Evolutionary conservation across 2,329 filamentous ascomycete genomes (phyloP), one percentile per base, ranked within the genome.

Genomic region (Raffaelea arxii): DNA sequence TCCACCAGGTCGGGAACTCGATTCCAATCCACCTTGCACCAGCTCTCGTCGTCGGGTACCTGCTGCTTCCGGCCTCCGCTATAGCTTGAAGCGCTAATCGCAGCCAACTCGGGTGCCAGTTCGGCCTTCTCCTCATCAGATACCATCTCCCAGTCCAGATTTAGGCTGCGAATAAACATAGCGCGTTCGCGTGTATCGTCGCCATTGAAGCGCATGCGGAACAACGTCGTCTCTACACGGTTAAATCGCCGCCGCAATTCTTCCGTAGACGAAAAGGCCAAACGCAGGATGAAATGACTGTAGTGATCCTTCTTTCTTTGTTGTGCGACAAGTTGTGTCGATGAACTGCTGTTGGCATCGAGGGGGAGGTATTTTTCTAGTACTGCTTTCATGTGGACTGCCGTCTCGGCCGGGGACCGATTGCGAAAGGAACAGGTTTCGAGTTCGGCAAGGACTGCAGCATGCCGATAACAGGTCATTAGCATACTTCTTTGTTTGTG

Each of bases 11-110:
- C 91, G 0, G 91, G 88, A 1, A 98, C 92, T 27, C 82, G 78
- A 61, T 89, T 85, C 89, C 91, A 98, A 58, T 96, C 88, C 1
- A 97, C 88, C 67, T 96, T 97, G 72, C 94, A 94, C 84, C 88
- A 98, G 23, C 71, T 80, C 57, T 92, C 87, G 37, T 95, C 87
- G 16, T 95, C 88, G 6, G 71, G 65, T 22, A 58, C 54, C 14
- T 56, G 56, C 39, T 59, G 59, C 49, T 62, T 69, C 53, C 66
- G 69, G 41, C 58, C 39, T 2, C 44, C 41, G 37, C 59, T 55
- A 54, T 67, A 65, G 44, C 62, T 64, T 5, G 57, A 57, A 1
- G 60, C 61, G 10, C 61, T 67, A 3, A 77, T 68, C 3, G 78
- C 77, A 1, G 73, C 66, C 44, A 94, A 65, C 49, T 85, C 75